Evolutionary conservation across 305 asterid genomes (phyloP).

Genomic region (Fraxinus baroniana): DNA sequence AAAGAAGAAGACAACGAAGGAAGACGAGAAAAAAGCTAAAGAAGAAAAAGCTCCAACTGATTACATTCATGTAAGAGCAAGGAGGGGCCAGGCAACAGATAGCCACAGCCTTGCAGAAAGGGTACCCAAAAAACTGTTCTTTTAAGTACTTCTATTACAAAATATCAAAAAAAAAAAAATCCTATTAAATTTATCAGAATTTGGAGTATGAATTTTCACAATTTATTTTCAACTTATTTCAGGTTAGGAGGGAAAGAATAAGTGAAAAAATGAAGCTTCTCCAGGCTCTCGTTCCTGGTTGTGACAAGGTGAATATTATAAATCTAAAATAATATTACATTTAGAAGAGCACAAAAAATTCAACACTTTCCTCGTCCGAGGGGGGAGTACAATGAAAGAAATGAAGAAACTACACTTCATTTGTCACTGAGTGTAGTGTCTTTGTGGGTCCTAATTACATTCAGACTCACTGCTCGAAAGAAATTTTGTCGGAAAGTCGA

Average conservation of each 20-base stretch:
- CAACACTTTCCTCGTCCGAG: too few species aligned
- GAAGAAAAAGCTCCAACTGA: constrained; percentile 43
- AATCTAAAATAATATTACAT: background rate
- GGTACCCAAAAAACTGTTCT: constrained; percentile 25
- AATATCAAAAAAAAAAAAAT: background rate
- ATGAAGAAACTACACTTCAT: too few species aligned
- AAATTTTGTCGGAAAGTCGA: background rate
- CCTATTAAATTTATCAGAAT: background rate
- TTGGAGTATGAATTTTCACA: background rate
- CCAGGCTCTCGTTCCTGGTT: constrained; percentile 85
- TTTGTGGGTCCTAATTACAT: background rate
- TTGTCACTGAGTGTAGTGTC: background rate
- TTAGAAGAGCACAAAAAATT: background rate
- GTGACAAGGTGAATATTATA: constrained; percentile 62
- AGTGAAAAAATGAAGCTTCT: constrained; percentile 81
- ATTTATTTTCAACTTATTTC: constrained; percentile 9
- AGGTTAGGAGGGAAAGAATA: constrained; percentile 84
- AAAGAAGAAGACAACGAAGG: constrained; percentile 21
- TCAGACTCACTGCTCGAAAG: background rate
- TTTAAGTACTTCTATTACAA: background rate
- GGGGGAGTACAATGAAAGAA: too few species aligned
- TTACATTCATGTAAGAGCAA: constrained; percentile 82
- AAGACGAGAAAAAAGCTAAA: constrained; percentile 17
- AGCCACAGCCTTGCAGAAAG: constrained; percentile 72
- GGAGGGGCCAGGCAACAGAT: constrained; percentile 94